phyloP scores from a whole-genome alignment of 2,329 filamentous ascomycete species.

The Fusarium sp. region DNA sequence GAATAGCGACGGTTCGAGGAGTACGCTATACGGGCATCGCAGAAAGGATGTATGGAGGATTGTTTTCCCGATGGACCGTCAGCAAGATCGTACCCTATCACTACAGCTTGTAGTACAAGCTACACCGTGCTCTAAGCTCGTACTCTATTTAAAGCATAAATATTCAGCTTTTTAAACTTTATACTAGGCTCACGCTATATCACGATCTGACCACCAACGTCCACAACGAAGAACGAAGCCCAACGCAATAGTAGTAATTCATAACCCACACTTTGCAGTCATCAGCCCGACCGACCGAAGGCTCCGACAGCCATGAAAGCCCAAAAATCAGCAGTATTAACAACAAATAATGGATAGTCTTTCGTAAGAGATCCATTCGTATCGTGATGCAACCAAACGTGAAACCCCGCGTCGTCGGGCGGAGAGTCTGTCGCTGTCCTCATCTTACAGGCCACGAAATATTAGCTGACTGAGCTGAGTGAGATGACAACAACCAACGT shows the following conservation, averaged over 20 bases:
- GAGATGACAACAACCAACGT: background rate
- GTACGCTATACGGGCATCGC: fast-evolving
- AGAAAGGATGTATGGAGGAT: fast-evolving
- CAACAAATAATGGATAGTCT: background rate
- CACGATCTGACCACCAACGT: background rate
- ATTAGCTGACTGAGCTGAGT: background rate
- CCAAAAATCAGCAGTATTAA: too few relatives aligned
- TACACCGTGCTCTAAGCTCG: background rate
- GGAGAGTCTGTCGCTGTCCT: background rate
- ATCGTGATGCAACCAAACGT: too few relatives aligned
- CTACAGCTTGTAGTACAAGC: background rate
- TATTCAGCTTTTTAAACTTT: background rate
- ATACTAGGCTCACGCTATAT: background rate
- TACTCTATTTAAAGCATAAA: background rate
- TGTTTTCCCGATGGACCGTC: background rate
- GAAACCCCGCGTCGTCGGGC: background rate
- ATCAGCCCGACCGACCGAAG: background rate
- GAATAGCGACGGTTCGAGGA: background rate
- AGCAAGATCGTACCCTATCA: background rate
- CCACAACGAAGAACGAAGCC: background rate
- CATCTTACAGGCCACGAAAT: background rate
- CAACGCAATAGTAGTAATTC: background rate
- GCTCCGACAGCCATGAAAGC: background rate
- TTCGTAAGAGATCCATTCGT: background rate
- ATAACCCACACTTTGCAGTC: background rate